phyloP scores from a whole-genome alignment of 1,284 basidiomycete species.

The Pseudomicrostroma phylloplanum region DNA sequence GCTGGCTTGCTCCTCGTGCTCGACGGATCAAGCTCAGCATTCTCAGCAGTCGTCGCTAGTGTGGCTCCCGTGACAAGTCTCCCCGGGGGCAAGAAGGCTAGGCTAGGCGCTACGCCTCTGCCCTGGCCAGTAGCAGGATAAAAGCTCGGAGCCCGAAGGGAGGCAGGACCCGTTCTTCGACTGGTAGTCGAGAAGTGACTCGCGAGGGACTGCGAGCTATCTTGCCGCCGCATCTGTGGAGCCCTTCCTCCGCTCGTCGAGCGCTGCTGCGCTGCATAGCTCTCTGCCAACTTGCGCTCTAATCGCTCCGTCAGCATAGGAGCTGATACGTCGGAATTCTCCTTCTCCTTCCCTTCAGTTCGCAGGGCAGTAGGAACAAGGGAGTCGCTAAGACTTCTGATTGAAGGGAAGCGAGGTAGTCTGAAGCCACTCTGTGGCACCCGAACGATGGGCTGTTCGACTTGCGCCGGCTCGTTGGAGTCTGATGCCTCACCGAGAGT shows the following conservation, averaged over 20 bases:
- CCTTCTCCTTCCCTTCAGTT: neutral
- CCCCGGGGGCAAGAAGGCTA: neutral
- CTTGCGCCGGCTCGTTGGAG: neutral
- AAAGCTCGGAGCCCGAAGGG: conserved; percentile 3
- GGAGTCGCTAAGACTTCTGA: neutral
- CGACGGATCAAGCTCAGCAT: neutral
- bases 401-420: neutral
- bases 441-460: neutral
- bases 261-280: conserved; percentile 6
- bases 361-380: neutral
- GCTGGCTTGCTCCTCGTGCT: neutral
- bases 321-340: neutral
- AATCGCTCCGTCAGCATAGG: conserved; percentile 1
- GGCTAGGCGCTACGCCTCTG: neutral
- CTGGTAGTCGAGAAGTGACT: conserved; percentile 4
- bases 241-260: neutral
- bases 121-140: neutral
- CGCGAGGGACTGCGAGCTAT: neutral
- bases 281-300: conserved; percentile 7
- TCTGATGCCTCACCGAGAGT: neutral
- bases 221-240: neutral
- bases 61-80: neutral
- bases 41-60: neutral
- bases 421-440: neutral
- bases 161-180: neutral